Conservation (phyloP, 2,329 filamentous ascomycete genomes). For the Fusarium fracticaudum region DNA sequence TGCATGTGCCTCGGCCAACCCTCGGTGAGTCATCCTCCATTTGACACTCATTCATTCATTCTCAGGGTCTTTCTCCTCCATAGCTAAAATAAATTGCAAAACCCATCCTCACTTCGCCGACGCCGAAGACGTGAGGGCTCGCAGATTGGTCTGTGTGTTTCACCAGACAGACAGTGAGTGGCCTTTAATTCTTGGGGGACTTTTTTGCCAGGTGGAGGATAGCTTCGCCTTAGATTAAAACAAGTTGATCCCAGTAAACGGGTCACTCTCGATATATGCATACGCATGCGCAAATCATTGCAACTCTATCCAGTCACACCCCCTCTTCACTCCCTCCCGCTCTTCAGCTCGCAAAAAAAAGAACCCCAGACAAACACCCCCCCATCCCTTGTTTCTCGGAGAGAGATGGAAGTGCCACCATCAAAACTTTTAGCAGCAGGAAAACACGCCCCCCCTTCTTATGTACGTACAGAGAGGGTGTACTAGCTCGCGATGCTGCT, state of each 20-base stretch:
- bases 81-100: not conserved
- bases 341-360: conserved; percentile 31
- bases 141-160: conserved; percentile 42
- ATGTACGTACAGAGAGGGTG: conserved; percentile 16
- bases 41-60: not conserved
- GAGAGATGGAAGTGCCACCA: conserved; percentile 11
- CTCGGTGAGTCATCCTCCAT: conserved; percentile 12
- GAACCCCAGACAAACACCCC: conserved; percentile 29
- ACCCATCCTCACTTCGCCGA: conserved; percentile 36
- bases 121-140: conserved; percentile 40
- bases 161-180: conserved; percentile 17
- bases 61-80: conserved; percentile 14
- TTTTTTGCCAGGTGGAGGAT: conserved; percentile 1
- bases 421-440: not conserved
- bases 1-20: conserved; percentile 1
- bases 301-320: not conserved
- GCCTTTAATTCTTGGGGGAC: not conserved
- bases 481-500: not conserved
- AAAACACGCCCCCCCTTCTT: not conserved
- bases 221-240: conserved; percentile 29
- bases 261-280: conserved; percentile 25
- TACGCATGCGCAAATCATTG: conserved; percentile 18
- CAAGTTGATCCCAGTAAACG: conserved; percentile 12
- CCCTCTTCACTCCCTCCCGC: conserved; percentile 27
- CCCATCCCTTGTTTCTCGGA: conserved; percentile 33